Evolutionary conservation across 192 early-diverging fungal species (phyloP).

Genomic region (Coemansia sp.): DNA sequence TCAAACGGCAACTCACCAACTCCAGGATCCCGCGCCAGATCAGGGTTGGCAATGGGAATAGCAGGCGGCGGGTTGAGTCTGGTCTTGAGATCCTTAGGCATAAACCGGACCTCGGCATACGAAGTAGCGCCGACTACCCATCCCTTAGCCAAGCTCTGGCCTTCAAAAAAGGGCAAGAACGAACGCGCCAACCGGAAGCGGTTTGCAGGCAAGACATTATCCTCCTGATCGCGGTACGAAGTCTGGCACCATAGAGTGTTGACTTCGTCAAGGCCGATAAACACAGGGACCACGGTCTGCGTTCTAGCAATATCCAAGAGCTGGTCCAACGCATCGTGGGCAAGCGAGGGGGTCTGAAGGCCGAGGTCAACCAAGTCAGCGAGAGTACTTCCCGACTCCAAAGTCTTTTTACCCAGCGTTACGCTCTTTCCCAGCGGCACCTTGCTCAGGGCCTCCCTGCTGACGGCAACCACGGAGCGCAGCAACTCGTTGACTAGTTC

Average conservation of each 20-base stretch:
- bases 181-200: constrained; percentile 37
- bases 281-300: constrained; percentile 42
- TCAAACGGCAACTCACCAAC: constrained; percentile 27
- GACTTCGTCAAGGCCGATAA: constrained; percentile 48
- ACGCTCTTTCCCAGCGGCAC: constrained; percentile 37
- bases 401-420: constrained; percentile 26
- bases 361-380: constrained; percentile 34
- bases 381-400: constrained; percentile 26
- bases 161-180: constrained; percentile 47
- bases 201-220: constrained; percentile 25
- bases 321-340: constrained; percentile 37
- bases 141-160: constrained; percentile 22
- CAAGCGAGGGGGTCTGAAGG: constrained; percentile 29
- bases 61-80: constrained; percentile 27
- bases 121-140: constrained; percentile 47
- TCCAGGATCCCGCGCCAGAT: constrained; percentile 18
- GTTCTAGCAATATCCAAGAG: constrained; percentile 33
- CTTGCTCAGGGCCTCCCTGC: constrained; percentile 24
- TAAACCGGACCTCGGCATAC: constrained; percentile 28
- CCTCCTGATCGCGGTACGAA: constrained; percentile 38
- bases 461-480: constrained; percentile 17
- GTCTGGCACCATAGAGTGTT: constrained; percentile 47
- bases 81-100: constrained; percentile 30
- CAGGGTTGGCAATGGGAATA: constrained; percentile 35
- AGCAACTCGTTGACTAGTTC: constrained; percentile 31